Conservation (phyloP, 2,329 filamentous ascomycete genomes). For the Penicillium sclerotigenum region DNA sequence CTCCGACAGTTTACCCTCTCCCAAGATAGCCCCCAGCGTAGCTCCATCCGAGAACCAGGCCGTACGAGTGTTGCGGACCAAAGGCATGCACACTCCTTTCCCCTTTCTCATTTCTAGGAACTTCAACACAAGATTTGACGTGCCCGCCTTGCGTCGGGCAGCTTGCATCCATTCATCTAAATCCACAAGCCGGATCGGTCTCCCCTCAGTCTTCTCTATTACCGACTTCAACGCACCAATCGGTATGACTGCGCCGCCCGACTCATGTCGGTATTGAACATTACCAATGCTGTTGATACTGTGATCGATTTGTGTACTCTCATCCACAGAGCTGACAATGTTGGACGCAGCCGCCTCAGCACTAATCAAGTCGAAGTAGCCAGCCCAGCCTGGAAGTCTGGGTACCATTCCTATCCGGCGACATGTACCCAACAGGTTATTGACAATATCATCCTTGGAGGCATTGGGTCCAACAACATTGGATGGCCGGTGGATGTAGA, state of each 20-base stretch:
- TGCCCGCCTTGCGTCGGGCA: background rate
- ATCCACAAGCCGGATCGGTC: background rate
- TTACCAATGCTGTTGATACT: too few species aligned
- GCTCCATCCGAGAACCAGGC: background rate
- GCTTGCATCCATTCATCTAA: background rate
- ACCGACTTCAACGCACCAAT: background rate
- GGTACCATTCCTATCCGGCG: background rate
- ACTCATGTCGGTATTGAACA: background rate
- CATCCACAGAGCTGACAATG: background rate
- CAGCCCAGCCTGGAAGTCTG: background rate
- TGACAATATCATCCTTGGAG: background rate
- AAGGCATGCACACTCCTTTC: background rate
- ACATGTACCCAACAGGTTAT: background rate
- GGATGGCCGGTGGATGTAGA: conserved; percentile 23
- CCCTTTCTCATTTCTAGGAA: background rate
- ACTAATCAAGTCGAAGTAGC: conserved; percentile 8
- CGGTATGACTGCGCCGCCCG: background rate
- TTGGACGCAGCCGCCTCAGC: background rate
- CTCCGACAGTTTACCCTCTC: background rate
- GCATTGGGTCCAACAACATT: background rate
- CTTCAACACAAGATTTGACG: background rate
- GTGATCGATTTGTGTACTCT: background rate
- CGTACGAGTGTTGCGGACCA: background rate
- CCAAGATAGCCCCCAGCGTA: background rate
- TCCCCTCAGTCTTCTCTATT: background rate